Evolutionary conservation across 75 land plant genomes (phyloP).

Genomic region (Pinus taeda): DNA sequence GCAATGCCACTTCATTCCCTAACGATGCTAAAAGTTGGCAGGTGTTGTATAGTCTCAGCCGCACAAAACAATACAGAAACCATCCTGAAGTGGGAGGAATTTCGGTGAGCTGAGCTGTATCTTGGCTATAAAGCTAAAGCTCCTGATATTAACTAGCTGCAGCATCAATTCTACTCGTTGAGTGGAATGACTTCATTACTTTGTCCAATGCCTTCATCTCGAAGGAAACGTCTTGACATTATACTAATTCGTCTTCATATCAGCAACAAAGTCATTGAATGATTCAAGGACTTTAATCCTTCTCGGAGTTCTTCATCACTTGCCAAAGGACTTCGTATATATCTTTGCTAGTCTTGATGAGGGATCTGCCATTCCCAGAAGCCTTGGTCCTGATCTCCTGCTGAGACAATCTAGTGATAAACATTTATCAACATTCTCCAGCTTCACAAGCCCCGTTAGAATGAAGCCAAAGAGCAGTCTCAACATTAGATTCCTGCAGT

Average conservation of each 20-base stretch:
- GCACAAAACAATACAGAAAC: not conserved
- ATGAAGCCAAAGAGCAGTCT: constrained; percentile 83
- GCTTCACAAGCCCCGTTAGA: constrained; percentile 75
- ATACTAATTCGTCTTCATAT: constrained; percentile 56
- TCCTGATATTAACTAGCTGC: no score
- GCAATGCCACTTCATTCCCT: constrained; percentile 46
- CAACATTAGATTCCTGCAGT: constrained; percentile 33
- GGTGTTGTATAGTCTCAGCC: not conserved
- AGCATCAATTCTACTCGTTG: no score
- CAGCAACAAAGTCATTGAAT: constrained; percentile 68
- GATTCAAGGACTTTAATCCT: constrained; percentile 62
- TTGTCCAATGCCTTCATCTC: constrained; percentile 69
- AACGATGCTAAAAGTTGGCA: constrained; percentile 26
- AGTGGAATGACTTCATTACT: no score
- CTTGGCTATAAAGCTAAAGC: no score
- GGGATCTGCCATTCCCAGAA: constrained; percentile 58
- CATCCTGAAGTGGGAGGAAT: no score
- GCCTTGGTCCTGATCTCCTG: constrained; percentile 69
- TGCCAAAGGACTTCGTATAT: constrained; percentile 41
- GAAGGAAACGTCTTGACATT: constrained; percentile 67
- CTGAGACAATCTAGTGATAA: constrained; percentile 83
- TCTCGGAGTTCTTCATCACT: constrained; percentile 48
- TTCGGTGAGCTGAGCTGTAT: no score
- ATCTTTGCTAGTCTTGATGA: constrained; percentile 55
- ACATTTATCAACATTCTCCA: constrained; percentile 66